phyloP scores from a whole-genome alignment of 371 early-diverging fungal species.

The Mucor lusitanicus region DNA sequence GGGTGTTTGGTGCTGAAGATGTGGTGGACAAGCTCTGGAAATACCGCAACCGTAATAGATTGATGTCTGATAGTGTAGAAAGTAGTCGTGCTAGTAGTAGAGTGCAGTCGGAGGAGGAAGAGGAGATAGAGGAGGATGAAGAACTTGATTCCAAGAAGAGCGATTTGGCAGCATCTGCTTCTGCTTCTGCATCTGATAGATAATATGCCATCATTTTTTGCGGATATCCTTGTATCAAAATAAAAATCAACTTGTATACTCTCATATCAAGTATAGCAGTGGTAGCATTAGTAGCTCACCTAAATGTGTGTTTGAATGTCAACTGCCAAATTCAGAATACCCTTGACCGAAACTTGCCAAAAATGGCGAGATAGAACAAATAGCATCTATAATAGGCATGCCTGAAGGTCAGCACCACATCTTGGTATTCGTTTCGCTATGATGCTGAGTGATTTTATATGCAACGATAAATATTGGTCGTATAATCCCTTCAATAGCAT shows the following conservation, averaged over 20 bases:
- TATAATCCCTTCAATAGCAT: no score
- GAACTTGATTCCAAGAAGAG: background rate
- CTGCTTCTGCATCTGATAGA: background rate
- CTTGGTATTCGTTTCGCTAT: no score
- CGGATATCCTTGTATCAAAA: background rate
- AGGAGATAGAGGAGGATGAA: slow-evolving; percentile 6
- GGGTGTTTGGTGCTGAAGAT: slow-evolving; percentile 66
- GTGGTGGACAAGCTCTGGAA: slow-evolving; percentile 49
- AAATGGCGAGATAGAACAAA: no score
- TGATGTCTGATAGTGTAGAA: slow-evolving; percentile 18
- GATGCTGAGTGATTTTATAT: no score
- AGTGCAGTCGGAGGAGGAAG: slow-evolving; percentile 22
- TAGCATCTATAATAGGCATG: no score
- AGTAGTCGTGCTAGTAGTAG: slow-evolving; percentile 27
- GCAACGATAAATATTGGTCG: no score
- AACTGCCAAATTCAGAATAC: background rate
- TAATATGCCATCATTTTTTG: background rate
- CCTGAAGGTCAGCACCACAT: no score
- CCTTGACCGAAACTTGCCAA: no score
- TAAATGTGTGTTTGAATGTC: no score
- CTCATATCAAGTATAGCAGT: no score
- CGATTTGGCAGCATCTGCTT: background rate
- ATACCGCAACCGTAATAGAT: slow-evolving; percentile 23
- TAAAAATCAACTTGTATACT: background rate
- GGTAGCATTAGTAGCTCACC: no score